Evolutionary conservation across 495 filamentous ascomycete genomes (phyloP), one percentile per base, ranked within the genome.

Genomic region (Trypethelium eluteriae): DNA sequence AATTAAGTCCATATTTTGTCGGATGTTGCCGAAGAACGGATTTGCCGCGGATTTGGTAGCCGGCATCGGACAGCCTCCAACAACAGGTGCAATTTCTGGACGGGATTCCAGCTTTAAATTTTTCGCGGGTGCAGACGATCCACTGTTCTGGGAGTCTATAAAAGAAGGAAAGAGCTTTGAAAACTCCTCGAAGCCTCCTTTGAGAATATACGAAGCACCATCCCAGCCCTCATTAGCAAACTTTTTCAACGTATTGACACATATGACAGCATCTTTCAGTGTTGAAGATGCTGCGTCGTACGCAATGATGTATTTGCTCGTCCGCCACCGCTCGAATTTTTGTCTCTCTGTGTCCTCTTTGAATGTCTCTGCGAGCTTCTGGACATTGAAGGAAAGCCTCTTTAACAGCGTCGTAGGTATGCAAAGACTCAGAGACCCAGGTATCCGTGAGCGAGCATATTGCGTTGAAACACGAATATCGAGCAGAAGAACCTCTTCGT

Each of bases 401-500:
- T 97, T 98, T 50, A 98, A 78, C 46, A 98, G 77, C 0, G 93
- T 98, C 9, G 94, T 98, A 0, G 94, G 94, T 65, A 98, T 95
- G 68, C 95, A 98, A 12, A 98, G 81, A 76, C 96, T 98, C 57
- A 98, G 76, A 0, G 94, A 91, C 5, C 87, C 87, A 50, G 79
- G 74, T 32, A 98, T 89, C 36, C 89, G 85, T 59, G 89, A 88
- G 49, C 85, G 81, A 11, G 87, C 81, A 74, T 87, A 97, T 70
- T 92, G 90, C 10, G 91, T 88, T 67, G 87, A 92, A 6, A 94
- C 91, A 25, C 94, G 86, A 39, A 98, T 83, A 76, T 98, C 94
- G n/a, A 98, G 76, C 2, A 98, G 70, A 63, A 98, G 78, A 3
- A 89, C 74, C 32, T 88, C 81, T 14, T 85, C 77, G 10, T 78